phyloP scores from a whole-genome alignment of 2,329 filamentous ascomycete species.

The Fusarium sp. region DNA sequence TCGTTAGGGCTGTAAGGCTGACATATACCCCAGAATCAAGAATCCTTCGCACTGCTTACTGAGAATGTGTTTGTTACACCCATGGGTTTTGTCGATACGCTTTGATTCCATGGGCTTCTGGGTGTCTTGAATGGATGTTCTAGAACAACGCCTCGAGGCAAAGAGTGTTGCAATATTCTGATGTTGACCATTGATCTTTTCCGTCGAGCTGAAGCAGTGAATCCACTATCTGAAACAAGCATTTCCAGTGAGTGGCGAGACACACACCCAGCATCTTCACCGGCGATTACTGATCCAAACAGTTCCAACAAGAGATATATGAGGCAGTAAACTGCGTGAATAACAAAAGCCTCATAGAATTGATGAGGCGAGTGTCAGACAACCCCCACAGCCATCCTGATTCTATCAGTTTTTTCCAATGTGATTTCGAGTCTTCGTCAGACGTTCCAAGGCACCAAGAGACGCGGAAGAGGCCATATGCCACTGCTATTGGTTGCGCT shows the following conservation, averaged over 20 bases:
- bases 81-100: slow-evolving; percentile 10
- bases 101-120: slow-evolving; percentile 10
- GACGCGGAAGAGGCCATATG: background rate
- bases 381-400: slow-evolving; percentile 27
- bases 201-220: background rate
- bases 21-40: slow-evolving; percentile 44
- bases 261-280: background rate
- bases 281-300: background rate
- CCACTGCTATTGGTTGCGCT: slow-evolving; percentile 20
- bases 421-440: slow-evolving; percentile 18
- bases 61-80: slow-evolving; percentile 19
- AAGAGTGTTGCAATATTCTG: slow-evolving; percentile 1
- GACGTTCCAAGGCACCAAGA: slow-evolving; percentile 16
- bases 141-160: slow-evolving; percentile 14
- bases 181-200: background rate
- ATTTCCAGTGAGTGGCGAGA: background rate
- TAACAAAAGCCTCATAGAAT: background rate
- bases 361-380: slow-evolving; percentile 27
- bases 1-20: slow-evolving; percentile 50
- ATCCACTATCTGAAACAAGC: slow-evolving; percentile 1
- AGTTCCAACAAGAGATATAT: background rate
- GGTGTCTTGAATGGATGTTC: slow-evolving; percentile 16
- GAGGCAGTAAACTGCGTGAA: background rate
- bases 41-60: slow-evolving; percentile 39
- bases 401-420: slow-evolving; percentile 22